Percentiles rank a stretch among this genome's conserved stretches.
Evolutionary conservation across 306 rosid species (phyloP).

Genomic region (Chamaecrista fasciculata): DNA sequence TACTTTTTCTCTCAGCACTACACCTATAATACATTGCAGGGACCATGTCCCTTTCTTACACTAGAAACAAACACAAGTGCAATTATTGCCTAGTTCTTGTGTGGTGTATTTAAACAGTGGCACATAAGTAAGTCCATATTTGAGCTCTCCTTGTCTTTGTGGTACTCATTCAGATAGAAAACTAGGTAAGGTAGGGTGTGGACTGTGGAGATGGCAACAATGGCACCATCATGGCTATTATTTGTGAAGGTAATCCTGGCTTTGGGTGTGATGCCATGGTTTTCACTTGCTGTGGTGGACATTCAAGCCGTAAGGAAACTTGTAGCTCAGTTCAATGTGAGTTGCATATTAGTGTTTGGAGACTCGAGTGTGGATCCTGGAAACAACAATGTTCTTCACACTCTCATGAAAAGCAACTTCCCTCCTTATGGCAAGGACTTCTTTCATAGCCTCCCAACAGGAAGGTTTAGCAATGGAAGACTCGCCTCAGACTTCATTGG

Average conservation of each 20-base stretch:
- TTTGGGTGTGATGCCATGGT: slow-evolving; percentile 26
- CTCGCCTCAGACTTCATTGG: slow-evolving; percentile 79
- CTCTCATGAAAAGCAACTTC: slow-evolving; percentile 59
- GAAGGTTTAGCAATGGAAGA: slow-evolving; percentile 65
- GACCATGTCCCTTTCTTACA: no score
- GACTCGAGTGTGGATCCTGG: slow-evolving; percentile 88
- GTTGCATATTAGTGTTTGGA: slow-evolving; percentile 63
- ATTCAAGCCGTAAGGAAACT: slow-evolving; percentile 19
- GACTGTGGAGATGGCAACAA: no score
- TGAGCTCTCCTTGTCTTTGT: background rate
- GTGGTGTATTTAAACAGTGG: slow-evolving; percentile 18
- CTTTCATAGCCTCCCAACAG: slow-evolving; percentile 60
- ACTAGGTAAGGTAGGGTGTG: no score
- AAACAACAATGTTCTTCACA: slow-evolving; percentile 63
- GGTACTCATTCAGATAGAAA: no score
- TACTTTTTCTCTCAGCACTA: no score
- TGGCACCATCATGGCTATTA: background rate
- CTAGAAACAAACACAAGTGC: no score
- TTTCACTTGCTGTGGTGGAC: slow-evolving; percentile 24
- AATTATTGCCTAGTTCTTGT: no score
- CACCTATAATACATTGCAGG: no score
- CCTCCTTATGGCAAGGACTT: slow-evolving; percentile 71
- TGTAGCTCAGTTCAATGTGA: slow-evolving; percentile 38
- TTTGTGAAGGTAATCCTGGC: slow-evolving; percentile 2
- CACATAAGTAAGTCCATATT: background rate